Evolutionary conservation across 331 rosid species (phyloP).

Genomic region (Quercus lobata): DNA sequence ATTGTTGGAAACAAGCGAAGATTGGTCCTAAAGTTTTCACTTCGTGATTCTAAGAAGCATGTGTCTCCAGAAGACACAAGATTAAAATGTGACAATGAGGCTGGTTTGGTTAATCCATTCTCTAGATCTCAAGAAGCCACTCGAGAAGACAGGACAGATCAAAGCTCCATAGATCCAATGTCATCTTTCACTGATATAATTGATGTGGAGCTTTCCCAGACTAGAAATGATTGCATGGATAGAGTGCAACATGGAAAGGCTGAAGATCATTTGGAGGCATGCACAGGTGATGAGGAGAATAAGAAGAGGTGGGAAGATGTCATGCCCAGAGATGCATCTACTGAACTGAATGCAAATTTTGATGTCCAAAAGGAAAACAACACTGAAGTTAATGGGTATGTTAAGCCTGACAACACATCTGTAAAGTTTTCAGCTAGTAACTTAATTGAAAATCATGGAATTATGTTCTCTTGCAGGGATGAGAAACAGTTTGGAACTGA

Average conservation of each 20-base stretch:
- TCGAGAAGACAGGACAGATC: slow-evolving; percentile 16
- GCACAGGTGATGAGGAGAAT: slow-evolving; percentile 30
- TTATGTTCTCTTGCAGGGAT: slow-evolving; percentile 40
- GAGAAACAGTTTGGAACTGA: slow-evolving; percentile 24
- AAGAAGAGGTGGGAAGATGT: slow-evolving; percentile 29
- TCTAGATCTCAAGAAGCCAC: slow-evolving; percentile 31
- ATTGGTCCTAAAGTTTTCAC: slow-evolving; percentile 61
- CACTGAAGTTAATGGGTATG: slow-evolving; percentile 32
- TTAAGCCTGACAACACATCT: slow-evolving; percentile 13
- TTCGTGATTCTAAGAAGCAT: slow-evolving; percentile 58
- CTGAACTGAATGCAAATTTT: slow-evolving; percentile 19
- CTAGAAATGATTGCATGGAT: slow-evolving; percentile 26
- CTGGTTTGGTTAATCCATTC: slow-evolving; percentile 30
- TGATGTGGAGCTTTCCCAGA: slow-evolving; percentile 18
- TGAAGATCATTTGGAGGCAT: slow-evolving; percentile 24
- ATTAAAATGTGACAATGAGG: slow-evolving; percentile 26
- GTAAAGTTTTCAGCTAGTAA: slow-evolving; percentile 3
- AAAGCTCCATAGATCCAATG: slow-evolving; percentile 22
- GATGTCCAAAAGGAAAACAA: slow-evolving; percentile 29
- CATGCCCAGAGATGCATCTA: slow-evolving; percentile 25
- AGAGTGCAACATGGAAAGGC: slow-evolving; percentile 16
- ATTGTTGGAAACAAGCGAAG: slow-evolving; percentile 38
- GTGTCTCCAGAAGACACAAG: slow-evolving; percentile 33
- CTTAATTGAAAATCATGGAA: background rate
- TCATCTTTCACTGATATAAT: slow-evolving; percentile 23